Percentiles rank a stretch among this genome's conserved stretches.
These are phyloP conservation scores for Penicillium chermesinum DNA, from an alignment of 495 filamentous ascomycete genomes.

Conservation along the genomic window DNA sequence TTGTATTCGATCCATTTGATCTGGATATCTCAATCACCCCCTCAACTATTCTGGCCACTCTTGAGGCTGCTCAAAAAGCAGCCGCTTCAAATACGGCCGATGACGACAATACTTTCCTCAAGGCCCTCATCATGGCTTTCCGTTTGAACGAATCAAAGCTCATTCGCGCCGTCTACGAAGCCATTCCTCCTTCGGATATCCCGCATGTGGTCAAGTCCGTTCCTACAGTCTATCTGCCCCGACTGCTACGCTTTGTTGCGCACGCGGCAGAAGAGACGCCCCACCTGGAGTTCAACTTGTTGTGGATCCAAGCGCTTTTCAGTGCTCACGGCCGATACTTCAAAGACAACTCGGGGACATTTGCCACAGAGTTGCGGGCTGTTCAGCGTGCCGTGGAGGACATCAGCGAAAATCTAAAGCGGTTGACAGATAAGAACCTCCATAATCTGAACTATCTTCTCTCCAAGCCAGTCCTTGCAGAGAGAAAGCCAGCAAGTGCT, in stretches of 20 bases:
- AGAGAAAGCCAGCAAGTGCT: slow-evolving; percentile 27
- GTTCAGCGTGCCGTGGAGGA: slow-evolving; percentile 70
- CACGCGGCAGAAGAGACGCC: slow-evolving; percentile 82
- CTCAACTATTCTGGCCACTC: slow-evolving; percentile 65
- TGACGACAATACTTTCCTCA: slow-evolving; percentile 71
- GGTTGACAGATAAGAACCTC: slow-evolving; percentile 77
- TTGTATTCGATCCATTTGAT: slow-evolving; percentile 90
- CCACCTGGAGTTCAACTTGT: slow-evolving; percentile 86
- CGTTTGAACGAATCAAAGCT: slow-evolving; percentile 77
- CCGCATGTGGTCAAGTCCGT: slow-evolving; percentile 70
- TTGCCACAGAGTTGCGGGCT: slow-evolving; percentile 74
- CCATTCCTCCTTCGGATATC: slow-evolving; percentile 71
- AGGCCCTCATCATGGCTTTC: slow-evolving; percentile 94
- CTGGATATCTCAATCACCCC: slow-evolving; percentile 90
- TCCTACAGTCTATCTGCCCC: slow-evolving; percentile 79
- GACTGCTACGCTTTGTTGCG: slow-evolving; percentile 79
- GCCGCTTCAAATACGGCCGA: slow-evolving; percentile 24
- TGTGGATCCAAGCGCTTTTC: slow-evolving; percentile 86
- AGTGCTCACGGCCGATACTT: slow-evolving; percentile 77
- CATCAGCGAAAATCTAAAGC: slow-evolving; percentile 68
- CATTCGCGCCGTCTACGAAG: slow-evolving; percentile 78
- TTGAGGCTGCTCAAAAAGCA: slow-evolving; percentile 47
- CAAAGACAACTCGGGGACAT: slow-evolving; percentile 67
- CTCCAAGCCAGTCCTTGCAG: slow-evolving; percentile 35
- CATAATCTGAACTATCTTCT: slow-evolving; percentile 82